Evolutionary conservation across 305 asterid genomes (phyloP).

Genomic region (Ajuga reptans): DNA sequence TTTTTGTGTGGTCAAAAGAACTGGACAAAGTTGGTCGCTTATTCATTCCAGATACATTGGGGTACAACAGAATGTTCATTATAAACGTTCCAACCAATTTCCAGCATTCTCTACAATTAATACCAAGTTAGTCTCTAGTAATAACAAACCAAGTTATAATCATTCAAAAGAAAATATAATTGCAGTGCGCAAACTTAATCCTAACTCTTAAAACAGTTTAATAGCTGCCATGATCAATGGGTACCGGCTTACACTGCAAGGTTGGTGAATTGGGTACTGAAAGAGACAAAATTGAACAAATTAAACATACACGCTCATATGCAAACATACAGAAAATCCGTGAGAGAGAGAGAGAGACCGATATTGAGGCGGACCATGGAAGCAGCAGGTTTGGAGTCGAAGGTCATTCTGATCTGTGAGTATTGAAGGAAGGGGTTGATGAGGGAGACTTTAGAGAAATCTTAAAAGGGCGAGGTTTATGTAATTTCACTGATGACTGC

Average conservation of each 20-base stretch:
- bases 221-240: background rate
- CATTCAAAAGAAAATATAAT: background rate
- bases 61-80: background rate
- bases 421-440: constrained; percentile 7
- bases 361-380: constrained; percentile 62
- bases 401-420: constrained; percentile 24
- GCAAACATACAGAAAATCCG: background rate
- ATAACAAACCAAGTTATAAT: background rate
- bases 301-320: background rate
- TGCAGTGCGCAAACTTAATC: background rate
- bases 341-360: constrained; percentile 34
- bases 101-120: background rate
- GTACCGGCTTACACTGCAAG: background rate
- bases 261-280: background rate
- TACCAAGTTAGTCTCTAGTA: background rate
- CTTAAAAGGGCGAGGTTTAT: constrained; percentile 1
- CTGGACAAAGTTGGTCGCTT: background rate
- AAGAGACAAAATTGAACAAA: background rate
- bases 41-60: background rate
- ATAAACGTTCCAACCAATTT: background rate
- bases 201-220: background rate
- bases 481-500: background rate
- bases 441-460: background rate
- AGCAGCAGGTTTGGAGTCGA: constrained; percentile 33
- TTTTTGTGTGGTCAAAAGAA: background rate